Conservation (phyloP, 805 yeast species). For the Metschnikowia dekortorum region DNA sequence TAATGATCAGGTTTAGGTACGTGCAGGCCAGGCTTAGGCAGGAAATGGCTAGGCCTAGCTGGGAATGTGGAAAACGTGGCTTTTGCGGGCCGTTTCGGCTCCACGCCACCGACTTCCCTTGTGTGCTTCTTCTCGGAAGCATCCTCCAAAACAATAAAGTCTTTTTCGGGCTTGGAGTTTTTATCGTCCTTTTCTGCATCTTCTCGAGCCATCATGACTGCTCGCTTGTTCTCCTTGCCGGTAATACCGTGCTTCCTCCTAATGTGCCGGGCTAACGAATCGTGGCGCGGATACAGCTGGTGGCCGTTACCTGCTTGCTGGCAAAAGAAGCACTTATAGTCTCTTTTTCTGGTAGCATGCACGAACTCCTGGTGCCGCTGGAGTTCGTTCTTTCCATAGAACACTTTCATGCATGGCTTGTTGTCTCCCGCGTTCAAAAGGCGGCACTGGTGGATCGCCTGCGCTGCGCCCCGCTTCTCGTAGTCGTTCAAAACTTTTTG, state of each 20-base stretch:
- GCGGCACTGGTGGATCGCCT: constrained; percentile 35
- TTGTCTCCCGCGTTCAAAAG: constrained; percentile 30
- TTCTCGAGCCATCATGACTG: constrained; percentile 41
- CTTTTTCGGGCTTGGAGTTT: neutral
- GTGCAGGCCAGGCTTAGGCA: neutral
- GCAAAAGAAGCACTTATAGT: constrained; percentile 40
- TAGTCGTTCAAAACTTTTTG: constrained; percentile 11
- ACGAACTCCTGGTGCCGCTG: constrained; percentile 44
- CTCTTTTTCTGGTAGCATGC: constrained; percentile 41
- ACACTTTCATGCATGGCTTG: constrained; percentile 35
- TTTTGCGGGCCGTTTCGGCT: neutral
- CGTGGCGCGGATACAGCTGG: constrained; percentile 42
- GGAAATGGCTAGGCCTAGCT: neutral
- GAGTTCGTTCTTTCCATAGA: constrained; percentile 42
- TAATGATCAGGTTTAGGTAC: neutral
- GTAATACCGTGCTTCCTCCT: constrained; percentile 42
- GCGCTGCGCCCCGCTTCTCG: constrained; percentile 8
- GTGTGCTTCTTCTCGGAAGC: neutral
- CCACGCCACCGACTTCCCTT: neutral
- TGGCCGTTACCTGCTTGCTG: constrained; percentile 25
- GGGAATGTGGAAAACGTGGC: neutral
- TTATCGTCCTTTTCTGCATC: constrained; percentile 26
- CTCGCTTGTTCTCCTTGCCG: constrained; percentile 41
- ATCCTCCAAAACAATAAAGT: neutral
- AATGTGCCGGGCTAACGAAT: constrained; percentile 41